These are phyloP conservation scores for Salvia miltiorrhiza DNA, from an alignment of 257 asterid species.

Conservation along the genomic window DNA sequence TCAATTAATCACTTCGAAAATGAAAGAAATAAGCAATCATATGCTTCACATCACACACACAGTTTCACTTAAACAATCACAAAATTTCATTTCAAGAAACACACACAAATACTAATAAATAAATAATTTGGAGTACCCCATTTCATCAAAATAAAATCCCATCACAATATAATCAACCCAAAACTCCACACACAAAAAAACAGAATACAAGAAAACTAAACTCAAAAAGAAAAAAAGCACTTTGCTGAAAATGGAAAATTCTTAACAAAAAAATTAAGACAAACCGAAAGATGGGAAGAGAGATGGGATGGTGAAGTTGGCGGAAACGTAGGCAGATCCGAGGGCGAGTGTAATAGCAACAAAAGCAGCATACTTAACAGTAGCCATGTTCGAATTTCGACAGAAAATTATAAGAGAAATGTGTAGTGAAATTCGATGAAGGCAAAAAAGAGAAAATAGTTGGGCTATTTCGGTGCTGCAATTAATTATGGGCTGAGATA, in stretches of 20 bases:
- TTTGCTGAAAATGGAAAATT: not conserved
- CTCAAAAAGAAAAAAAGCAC: not conserved
- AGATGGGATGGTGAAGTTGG: conserved; percentile 39
- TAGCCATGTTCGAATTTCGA: conserved; percentile 38
- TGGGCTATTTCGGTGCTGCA: not conserved
- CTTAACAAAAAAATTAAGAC: not conserved
- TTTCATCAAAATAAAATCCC: conserved; percentile 7
- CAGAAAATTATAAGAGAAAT: not conserved
- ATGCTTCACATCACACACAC: not conserved
- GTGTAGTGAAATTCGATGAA: not conserved
- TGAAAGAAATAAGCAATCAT: not conserved
- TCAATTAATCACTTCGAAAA: not conserved
- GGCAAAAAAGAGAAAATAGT: not conserved
- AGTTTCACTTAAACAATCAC: not conserved
- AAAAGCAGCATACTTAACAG: conserved; percentile 19
- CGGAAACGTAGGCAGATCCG: conserved; percentile 27
- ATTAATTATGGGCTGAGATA: not conserved
- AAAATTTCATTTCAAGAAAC: not conserved
- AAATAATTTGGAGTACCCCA: not conserved
- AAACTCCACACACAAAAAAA: not conserved
- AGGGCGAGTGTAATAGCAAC: conserved; percentile 32
- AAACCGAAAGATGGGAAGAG: conserved; percentile 25
- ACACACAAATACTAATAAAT: not conserved
- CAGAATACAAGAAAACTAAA: not conserved
- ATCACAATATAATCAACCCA: not conserved